Evolutionary conservation across 139 green algal species (phyloP).

Genomic region (Chlamydomonas incerta): DNA sequence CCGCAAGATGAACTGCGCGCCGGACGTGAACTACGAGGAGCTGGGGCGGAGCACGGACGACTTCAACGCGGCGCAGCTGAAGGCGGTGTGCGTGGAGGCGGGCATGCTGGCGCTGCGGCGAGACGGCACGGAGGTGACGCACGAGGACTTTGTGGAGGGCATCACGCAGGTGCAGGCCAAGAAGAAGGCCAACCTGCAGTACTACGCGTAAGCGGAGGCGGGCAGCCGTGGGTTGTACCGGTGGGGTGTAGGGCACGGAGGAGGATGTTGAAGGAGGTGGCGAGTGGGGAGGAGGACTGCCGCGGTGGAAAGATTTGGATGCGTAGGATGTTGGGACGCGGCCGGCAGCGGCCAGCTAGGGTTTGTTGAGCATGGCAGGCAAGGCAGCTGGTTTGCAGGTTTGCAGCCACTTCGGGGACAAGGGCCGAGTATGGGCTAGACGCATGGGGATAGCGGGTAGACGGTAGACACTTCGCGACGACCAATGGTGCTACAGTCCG

Average conservation of each 20-base stretch:
- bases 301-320: too few species aligned
- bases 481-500: too few species aligned
- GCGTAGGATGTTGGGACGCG: too few species aligned
- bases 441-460: too few species aligned
- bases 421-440: too few species aligned
- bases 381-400: too few species aligned
- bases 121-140: slow-evolving; percentile 93
- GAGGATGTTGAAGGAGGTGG: neutral
- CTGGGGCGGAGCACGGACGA: slow-evolving; percentile 96
- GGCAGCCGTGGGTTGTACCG: too few species aligned
- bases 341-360: too few species aligned
- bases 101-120: slow-evolving; percentile 98
- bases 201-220: slow-evolving; percentile 80
- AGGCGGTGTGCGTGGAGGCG: slow-evolving; percentile 98
- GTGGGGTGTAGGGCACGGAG: neutral
- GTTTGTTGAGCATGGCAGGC: too few species aligned
- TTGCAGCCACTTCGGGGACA: too few species aligned
- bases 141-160: slow-evolving; percentile 99
- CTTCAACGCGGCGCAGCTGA: slow-evolving; percentile 95
- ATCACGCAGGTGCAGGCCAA: slow-evolving; percentile 98
- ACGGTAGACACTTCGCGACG: too few species aligned
- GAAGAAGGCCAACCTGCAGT: slow-evolving; percentile 98
- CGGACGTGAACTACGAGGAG: slow-evolving; percentile 99
- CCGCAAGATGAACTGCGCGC: slow-evolving; percentile 76
- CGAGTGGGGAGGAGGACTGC: too few species aligned